These are phyloP conservation scores for Boletellus deceptivus DNA, from an alignment of 1,284 basidiomycete species.

Conservation along the genomic window DNA sequence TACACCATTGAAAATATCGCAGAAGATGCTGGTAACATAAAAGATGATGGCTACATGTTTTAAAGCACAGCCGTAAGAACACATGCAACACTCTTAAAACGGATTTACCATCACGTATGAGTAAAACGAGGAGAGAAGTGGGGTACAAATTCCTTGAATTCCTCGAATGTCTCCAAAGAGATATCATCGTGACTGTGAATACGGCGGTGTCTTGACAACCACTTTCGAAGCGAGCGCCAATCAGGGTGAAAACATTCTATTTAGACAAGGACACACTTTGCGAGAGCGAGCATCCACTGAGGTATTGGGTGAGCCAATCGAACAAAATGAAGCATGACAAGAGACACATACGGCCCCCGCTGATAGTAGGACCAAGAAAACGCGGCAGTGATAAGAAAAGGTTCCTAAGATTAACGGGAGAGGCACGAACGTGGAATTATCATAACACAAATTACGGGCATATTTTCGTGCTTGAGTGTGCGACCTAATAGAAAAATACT, in stretches of 20 bases:
- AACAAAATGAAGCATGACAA: no score
- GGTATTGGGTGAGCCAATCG: background rate
- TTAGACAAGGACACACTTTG: background rate
- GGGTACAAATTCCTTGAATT: background rate
- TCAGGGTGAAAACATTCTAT: background rate
- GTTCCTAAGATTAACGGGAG: slow-evolving; percentile 40
- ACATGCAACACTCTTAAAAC: no score
- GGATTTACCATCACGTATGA: background rate
- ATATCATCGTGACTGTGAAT: background rate
- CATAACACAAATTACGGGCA: background rate
- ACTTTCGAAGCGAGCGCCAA: background rate
- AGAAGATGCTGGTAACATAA: background rate
- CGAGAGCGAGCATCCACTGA: background rate
- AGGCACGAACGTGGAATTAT: background rate
- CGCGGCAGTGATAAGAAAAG: slow-evolving; percentile 48
- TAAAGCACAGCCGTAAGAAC: no score
- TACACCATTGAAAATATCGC: background rate
- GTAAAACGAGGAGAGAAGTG: background rate
- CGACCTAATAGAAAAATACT: background rate
- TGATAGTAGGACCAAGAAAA: no score
- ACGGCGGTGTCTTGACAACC: background rate
- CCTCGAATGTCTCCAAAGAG: background rate
- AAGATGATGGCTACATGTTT: background rate
- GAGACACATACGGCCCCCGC: no score
- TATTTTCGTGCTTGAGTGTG: background rate